These are phyloP conservation scores for Penicillium parvum DNA, from an alignment of 495 filamentous ascomycete genomes.

Conservation along the genomic window DNA sequence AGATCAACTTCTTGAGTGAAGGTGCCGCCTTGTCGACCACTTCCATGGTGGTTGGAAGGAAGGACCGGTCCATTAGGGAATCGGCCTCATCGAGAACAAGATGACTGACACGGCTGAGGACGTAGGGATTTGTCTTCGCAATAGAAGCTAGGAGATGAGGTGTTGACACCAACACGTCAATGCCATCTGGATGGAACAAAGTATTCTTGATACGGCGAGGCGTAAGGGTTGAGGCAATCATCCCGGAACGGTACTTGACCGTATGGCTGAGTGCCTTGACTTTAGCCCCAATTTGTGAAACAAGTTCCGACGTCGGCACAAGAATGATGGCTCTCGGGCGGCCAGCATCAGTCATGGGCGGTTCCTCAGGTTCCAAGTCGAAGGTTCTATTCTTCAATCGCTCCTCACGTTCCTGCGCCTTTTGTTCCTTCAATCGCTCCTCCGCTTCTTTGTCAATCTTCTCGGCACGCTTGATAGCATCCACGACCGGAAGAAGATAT, in stretches of 20 bases:
- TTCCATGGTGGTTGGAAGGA: conserved; percentile 72
- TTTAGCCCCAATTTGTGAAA: conserved; percentile 75
- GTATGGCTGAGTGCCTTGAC: conserved; percentile 77
- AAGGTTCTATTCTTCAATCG: conserved; percentile 45
- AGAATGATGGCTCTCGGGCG: conserved; percentile 81
- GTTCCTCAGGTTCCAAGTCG: conserved; percentile 50
- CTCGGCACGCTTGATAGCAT: conserved; percentile 80
- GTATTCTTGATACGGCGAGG: conserved; percentile 78
- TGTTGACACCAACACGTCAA: conserved; percentile 84
- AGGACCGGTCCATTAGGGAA: conserved; percentile 88
- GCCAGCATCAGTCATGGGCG: conserved; percentile 58
- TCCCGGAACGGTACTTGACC: conserved; percentile 73
- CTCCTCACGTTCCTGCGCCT: conserved; percentile 44
- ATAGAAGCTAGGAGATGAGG: conserved; percentile 85
- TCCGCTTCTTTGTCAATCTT: conserved; percentile 52
- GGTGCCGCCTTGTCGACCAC: conserved; percentile 74
- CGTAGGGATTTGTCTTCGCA: conserved; percentile 78
- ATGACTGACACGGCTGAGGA: conserved; percentile 81
- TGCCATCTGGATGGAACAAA: conserved; percentile 72
- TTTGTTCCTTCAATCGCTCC: conserved; percentile 47
- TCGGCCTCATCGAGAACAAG: conserved; percentile 93
- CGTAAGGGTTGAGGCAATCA: conserved; percentile 71
- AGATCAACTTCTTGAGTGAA: conserved; percentile 79
- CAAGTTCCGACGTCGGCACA: conserved; percentile 90
- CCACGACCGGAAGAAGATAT: conserved; percentile 76